phyloP scores from a whole-genome alignment of 139 green algal genomes.

The Closterium sp. region DNA sequence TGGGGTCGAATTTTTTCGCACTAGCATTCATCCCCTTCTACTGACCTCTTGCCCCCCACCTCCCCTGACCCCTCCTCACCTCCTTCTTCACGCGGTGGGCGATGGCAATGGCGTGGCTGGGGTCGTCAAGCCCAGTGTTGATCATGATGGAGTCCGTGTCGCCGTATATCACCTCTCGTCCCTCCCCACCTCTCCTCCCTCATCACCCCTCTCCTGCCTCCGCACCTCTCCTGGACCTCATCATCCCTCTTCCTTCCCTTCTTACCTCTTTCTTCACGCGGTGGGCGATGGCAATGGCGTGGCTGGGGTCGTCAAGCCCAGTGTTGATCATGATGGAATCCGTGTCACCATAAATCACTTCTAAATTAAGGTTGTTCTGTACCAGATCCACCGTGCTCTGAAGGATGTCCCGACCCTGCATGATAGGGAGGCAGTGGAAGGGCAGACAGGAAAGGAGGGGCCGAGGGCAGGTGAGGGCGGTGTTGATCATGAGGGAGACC shows the following conservation, averaged over 20 bases:
- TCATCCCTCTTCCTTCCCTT: neutral
- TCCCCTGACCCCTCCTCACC: constrained; percentile 21
- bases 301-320: constrained; percentile 60
- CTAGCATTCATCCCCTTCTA: no score
- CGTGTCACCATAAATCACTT: constrained; percentile 33
- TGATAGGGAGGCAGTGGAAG: no score
- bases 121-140: constrained; percentile 69
- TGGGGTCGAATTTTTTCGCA: no score
- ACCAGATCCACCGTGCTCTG: constrained; percentile 93
- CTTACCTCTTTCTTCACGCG: constrained; percentile 70
- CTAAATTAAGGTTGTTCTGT: constrained; percentile 64
- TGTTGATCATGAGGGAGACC: constrained; percentile 96
- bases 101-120: constrained; percentile 67
- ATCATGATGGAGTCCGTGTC: constrained; percentile 93
- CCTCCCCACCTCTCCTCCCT: no score
- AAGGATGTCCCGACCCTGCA: constrained; percentile 86
- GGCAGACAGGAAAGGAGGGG: no score
- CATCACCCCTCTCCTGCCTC: no score
- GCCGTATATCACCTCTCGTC: constrained; percentile 31
- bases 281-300: constrained; percentile 68
- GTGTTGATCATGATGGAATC: constrained; percentile 98
- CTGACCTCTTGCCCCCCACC: no score
- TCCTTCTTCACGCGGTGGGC: constrained; percentile 73
- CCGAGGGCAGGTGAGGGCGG: constrained; percentile 8
- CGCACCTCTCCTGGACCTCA: neutral